Percentiles rank a stretch among this genome's conserved stretches.
Conservation (phyloP, 2,329 filamentous ascomycete genomes). For the Monosporascus sp. region DNA sequence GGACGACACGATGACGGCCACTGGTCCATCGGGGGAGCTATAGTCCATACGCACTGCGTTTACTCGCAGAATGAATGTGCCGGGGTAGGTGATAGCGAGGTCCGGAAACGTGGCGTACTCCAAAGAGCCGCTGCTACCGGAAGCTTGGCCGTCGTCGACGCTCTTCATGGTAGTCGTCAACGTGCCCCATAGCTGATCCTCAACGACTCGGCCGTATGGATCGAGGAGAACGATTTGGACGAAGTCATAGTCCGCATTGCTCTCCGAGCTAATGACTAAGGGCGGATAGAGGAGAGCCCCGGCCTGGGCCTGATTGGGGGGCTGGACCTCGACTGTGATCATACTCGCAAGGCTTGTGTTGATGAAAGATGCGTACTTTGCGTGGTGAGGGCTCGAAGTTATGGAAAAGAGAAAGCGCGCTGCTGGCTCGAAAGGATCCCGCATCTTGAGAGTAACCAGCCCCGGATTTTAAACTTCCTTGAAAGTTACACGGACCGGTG, state of each 20-base stretch:
- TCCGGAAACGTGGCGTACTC: slow-evolving; percentile 20
- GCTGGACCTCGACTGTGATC: slow-evolving; percentile 19
- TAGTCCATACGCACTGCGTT: slow-evolving; percentile 19
- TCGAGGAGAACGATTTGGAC: slow-evolving; percentile 18
- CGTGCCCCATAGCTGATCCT: slow-evolving; percentile 15
- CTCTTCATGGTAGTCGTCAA: slow-evolving; percentile 10
- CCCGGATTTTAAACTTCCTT: not conserved
- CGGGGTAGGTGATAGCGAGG: slow-evolving; percentile 13
- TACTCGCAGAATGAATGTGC: slow-evolving; percentile 16
- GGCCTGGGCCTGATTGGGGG: slow-evolving; percentile 17
- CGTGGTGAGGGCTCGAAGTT: too few relatives aligned
- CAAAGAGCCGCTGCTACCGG: slow-evolving; percentile 6
- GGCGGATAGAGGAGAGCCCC: slow-evolving; percentile 21
- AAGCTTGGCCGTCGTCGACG: slow-evolving; percentile 8
- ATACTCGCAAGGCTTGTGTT: slow-evolving; percentile 8
- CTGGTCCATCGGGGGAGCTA: slow-evolving; percentile 6
- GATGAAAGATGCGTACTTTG: not conserved
- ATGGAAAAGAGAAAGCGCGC: too few relatives aligned
- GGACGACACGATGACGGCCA: slow-evolving; percentile 8
- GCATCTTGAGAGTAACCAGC: too few relatives aligned
- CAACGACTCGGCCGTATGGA: slow-evolving; percentile 12
- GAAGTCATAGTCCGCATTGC: slow-evolving; percentile 14
- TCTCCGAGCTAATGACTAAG: slow-evolving; percentile 16
- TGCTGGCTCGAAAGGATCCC: too few relatives aligned
- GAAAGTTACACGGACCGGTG: not conserved